These are phyloP conservation scores for Skeletonema grethae DNA, from an alignment of 108 stramenopile species.

Conservation along the genomic window DNA sequence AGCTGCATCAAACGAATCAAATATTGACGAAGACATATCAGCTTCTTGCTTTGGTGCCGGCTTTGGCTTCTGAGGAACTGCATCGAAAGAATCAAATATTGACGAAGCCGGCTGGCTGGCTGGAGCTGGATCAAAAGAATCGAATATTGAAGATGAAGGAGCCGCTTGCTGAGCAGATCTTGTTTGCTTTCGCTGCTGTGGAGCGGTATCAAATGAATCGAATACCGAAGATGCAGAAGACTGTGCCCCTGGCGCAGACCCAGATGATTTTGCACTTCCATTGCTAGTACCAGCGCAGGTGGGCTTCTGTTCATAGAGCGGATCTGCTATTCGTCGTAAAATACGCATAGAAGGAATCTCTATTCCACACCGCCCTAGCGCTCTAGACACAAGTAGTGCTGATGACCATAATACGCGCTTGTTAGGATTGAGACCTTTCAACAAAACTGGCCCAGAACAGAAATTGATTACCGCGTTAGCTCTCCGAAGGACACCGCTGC, in stretches of 20 bases:
- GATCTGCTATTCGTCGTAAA: slow-evolving; percentile 37
- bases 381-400: slow-evolving; percentile 55
- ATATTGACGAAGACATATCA: slow-evolving; percentile 13
- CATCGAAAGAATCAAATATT: slow-evolving; percentile 36
- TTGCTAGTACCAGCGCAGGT: not conserved
- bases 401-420: slow-evolving; percentile 60
- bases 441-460: slow-evolving; percentile 59
- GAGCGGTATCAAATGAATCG: slow-evolving; percentile 32
- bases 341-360: slow-evolving; percentile 61
- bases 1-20: slow-evolving; percentile 60
- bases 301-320: slow-evolving; percentile 25
- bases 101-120: slow-evolving; percentile 10
- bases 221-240: slow-evolving; percentile 34
- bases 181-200: not conserved
- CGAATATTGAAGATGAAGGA: slow-evolving; percentile 24
- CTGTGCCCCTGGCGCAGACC: not conserved
- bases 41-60: not conserved
- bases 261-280: not conserved
- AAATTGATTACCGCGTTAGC: slow-evolving; percentile 73
- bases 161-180: not conserved
- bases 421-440: slow-evolving; percentile 60
- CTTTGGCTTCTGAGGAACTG: not conserved
- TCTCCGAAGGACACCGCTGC: slow-evolving; percentile 32
- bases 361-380: slow-evolving; percentile 61
- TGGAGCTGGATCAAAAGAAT: slow-evolving; percentile 10